Conservation (phyloP, 2,329 filamentous ascomycete genomes). For the Xylogone sp. region DNA sequence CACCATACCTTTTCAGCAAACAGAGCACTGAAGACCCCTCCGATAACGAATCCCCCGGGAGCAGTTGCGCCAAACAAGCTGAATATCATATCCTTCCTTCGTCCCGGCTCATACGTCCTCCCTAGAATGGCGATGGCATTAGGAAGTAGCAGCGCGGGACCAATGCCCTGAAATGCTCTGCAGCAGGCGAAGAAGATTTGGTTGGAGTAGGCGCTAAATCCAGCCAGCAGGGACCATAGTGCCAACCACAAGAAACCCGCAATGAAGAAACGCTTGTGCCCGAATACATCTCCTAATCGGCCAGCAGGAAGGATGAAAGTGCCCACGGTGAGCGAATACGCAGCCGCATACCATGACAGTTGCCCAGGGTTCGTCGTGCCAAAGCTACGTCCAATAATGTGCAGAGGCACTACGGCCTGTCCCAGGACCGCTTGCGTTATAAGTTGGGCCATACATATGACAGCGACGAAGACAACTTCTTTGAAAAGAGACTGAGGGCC, state of each 20-base stretch:
- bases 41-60: constrained; percentile 40
- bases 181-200: constrained; percentile 40
- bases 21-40: constrained; percentile 34
- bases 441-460: constrained; percentile 44
- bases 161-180: constrained; percentile 52
- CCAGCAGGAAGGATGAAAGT: constrained; percentile 50
- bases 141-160: constrained; percentile 47
- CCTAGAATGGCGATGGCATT: constrained; percentile 48
- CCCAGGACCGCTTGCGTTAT: constrained; percentile 46
- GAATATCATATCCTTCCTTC: constrained; percentile 39
- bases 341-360: constrained; percentile 54
- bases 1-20: constrained; percentile 37
- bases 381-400: constrained; percentile 43
- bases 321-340: constrained; percentile 49
- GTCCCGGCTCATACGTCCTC: constrained; percentile 43
- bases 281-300: constrained; percentile 48
- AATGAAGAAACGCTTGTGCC: constrained; percentile 44
- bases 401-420: constrained; percentile 43
- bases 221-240: constrained; percentile 21
- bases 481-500: constrained; percentile 14
- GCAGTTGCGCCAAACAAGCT: constrained; percentile 44
- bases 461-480: constrained; percentile 35
- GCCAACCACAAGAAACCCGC: constrained; percentile 37
- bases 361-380: constrained; percentile 36
- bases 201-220: constrained; percentile 22